phyloP scores from a whole-genome alignment of 768 basidiomycete species.

The Tylopilus cervinicoccineus region DNA sequence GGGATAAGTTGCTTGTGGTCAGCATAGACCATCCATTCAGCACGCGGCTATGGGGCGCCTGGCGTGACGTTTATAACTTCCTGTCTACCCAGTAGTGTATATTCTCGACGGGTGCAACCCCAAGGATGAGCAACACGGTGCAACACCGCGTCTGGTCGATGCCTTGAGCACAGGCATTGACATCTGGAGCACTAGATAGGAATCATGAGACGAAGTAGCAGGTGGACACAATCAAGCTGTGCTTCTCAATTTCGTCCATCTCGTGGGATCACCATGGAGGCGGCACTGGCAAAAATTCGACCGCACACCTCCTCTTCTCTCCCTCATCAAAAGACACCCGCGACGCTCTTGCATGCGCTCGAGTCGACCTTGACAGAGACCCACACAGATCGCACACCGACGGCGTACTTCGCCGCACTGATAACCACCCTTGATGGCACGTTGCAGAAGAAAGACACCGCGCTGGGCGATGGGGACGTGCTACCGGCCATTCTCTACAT shows the following conservation, averaged over 20 bases:
- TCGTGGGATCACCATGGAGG: conserved; percentile 44
- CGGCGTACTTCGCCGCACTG: conserved; percentile 94
- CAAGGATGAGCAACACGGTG: too few relatives aligned
- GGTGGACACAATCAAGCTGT: background rate
- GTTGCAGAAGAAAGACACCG: conserved; percentile 52
- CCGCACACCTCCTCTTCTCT: conserved; percentile 78
- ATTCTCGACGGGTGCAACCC: too few relatives aligned
- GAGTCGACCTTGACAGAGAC: conserved; percentile 78
- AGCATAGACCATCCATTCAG: too few relatives aligned
- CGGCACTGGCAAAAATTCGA: conserved; percentile 77
- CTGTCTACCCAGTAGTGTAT: too few relatives aligned
- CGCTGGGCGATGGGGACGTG: conserved; percentile 70
- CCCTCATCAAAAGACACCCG: conserved; percentile 87
- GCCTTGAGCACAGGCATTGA: too few relatives aligned
- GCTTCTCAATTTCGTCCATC: background rate
- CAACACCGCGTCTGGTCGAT: too few relatives aligned
- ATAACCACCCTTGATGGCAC: conserved; percentile 80
- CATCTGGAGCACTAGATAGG: too few relatives aligned
- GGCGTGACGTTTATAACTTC: too few relatives aligned
- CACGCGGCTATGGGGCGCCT: too few relatives aligned
- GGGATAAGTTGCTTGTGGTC: too few relatives aligned
- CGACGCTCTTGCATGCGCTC: conserved; percentile 77
- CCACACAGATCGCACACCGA: conserved; percentile 62
- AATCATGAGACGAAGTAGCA: too few relatives aligned
- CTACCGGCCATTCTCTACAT: conserved; percentile 33